Evolutionary conservation across 805 yeast species (phyloP), one percentile per base, ranked within the genome.

Genomic region (Saccharomycopsis lassenensis): DNA sequence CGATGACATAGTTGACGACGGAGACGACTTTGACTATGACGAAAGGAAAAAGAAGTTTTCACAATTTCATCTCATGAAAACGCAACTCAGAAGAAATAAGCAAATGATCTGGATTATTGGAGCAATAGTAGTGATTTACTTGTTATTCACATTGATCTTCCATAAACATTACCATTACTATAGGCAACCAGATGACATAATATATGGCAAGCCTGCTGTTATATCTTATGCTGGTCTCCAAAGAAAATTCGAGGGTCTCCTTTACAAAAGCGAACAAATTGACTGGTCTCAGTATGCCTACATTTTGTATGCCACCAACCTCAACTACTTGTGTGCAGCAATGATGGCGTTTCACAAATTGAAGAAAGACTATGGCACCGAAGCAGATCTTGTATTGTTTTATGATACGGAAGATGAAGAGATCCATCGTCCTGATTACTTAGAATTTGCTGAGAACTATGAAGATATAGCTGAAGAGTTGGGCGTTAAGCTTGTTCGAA

Each of bases 281-380:
- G 55, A 63, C 24, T 67, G 74, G 74, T 28, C 52, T 1, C 56
- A 58, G 37, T 58, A 52, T 27, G 82, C 80, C 0, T 77, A 77
- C 48, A 71, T 74, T 4, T 71, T 71, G 35, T 76, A 76, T 51
- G 80, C 78, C 3, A 72, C 83, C 0, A 59, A 65, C 37, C 46
- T 57, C 7, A 56, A 61, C 16, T 71, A 75, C 44, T 51, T 75
- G 36, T 67, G 75, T 42, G 62, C 70, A 31, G 68, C 76, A 3
- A 45, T 75, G 28, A 57, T 73, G 47, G 67, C 71, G 42, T 61
- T 69, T 28, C 50, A 57, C 2, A 56, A 55, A 19, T 48, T 77
- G 32, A 51, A 58, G 23, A 14, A 34, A n/a, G 50, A 55, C 11
- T 50, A 55, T 29, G 55, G 61, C 1, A 54, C 68, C 1, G 56